Percentiles rank a stretch among this genome's conserved stretches.
phyloP scores from a whole-genome alignment of 768 basidiomycete species.

The Mycena albidolilacea region DNA sequence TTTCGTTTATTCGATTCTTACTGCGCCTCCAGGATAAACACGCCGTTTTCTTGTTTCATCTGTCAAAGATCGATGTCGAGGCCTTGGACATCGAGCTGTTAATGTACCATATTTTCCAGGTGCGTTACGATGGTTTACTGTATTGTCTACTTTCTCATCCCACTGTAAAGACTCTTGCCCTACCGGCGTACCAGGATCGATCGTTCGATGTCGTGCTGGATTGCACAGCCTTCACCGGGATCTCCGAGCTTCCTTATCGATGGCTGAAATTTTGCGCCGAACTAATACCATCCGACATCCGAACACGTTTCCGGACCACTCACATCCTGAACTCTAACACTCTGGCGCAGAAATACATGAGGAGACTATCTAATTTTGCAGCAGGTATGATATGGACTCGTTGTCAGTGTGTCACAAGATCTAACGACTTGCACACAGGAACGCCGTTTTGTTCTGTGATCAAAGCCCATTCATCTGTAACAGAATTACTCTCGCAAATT shows the following conservation, averaged over 20 bases:
- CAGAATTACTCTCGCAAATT: conserved; percentile 71
- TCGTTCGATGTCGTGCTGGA: conserved; percentile 84
- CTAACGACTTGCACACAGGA: conserved; percentile 51
- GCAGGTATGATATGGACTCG: conserved; percentile 57
- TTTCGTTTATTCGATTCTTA: conserved; percentile 4
- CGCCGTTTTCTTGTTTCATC: conserved; percentile 73
- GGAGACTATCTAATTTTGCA: conserved; percentile 81
- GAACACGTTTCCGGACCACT: conserved; percentile 69
- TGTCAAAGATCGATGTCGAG: conserved; percentile 84
- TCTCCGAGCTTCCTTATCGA: conserved; percentile 84
- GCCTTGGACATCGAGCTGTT: conserved; percentile 84
- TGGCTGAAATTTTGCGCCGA: conserved; percentile 87
- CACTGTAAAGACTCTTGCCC: conserved; percentile 63
- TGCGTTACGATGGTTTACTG: conserved; percentile 42
- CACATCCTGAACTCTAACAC: conserved; percentile 84
- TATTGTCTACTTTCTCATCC: neutral
- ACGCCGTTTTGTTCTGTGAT: conserved; percentile 66
- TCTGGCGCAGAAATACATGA: conserved; percentile 79
- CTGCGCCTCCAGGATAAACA: conserved; percentile 55
- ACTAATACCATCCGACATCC: conserved; percentile 79
- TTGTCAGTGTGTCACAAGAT: conserved; percentile 7
- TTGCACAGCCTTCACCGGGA: conserved; percentile 82
- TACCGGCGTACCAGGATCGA: conserved; percentile 61
- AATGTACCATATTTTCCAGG: conserved; percentile 86
- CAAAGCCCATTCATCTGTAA: conserved; percentile 74